A percentile compares a stretch with the other conserved stretches of the same genome.
Conservation (phyloP, 768 basidiomycete genomes). For the Pholiota microspora region DNA sequence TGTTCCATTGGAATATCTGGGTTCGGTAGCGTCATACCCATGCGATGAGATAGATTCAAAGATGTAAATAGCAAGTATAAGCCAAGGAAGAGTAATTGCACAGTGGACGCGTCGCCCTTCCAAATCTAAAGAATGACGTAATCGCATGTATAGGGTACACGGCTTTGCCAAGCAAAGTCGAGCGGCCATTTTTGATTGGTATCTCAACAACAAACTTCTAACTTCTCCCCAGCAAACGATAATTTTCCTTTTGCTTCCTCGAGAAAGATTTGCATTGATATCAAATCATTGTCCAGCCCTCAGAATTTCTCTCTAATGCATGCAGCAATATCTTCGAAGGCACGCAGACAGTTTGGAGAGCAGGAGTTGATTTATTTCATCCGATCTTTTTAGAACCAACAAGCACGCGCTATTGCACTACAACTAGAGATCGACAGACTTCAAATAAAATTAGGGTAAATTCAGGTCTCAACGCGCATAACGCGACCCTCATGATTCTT, state of each 20-base stretch:
- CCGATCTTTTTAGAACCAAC: constrained; percentile 39
- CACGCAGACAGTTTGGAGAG: not conserved
- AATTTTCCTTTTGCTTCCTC: too few species aligned
- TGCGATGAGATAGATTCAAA: constrained; percentile 19
- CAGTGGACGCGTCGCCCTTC: too few species aligned
- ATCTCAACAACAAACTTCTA: too few species aligned
- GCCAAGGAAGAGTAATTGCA: too few species aligned
- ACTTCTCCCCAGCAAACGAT: too few species aligned
- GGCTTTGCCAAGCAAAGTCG: not conserved
- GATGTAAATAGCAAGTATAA: too few species aligned
- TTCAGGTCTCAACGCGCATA: constrained; percentile 8
- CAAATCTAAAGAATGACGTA: not conserved
- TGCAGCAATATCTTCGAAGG: constrained; percentile 16
- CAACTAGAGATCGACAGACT: constrained; percentile 47
- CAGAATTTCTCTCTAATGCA: constrained; percentile 8
- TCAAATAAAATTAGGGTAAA: constrained; percentile 46
- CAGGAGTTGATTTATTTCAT: not conserved
- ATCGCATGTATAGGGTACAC: not conserved
- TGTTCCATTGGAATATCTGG: constrained; percentile 48
- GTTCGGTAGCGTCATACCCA: constrained; percentile 48
- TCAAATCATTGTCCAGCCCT: not conserved
- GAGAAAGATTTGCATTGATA: too few species aligned
- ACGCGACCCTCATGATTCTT: constrained; percentile 9
- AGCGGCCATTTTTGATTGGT: too few species aligned
- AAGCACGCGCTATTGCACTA: constrained; percentile 44